Evolutionary conservation across 1,139 yeast species (phyloP).

Genomic region (Neolecta irregularis): DNA sequence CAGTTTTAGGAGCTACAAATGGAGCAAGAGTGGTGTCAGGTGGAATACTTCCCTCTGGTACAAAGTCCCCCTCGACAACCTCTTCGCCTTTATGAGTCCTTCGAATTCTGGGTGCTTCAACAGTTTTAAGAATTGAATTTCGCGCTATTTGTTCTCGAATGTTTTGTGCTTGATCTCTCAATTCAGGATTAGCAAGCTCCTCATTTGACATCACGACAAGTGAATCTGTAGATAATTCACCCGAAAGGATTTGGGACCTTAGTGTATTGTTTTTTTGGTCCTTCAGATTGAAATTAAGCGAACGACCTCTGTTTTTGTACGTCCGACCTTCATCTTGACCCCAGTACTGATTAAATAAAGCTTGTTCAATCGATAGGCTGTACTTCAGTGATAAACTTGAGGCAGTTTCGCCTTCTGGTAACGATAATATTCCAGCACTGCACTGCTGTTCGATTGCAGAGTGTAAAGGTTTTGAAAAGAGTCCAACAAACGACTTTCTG

Average conservation of each 20-base stretch:
- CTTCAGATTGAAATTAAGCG: conserved; percentile 38
- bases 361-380: conserved; percentile 30
- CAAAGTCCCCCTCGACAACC: conserved; percentile 37
- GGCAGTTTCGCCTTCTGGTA: too few species aligned
- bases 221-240: conserved; percentile 34
- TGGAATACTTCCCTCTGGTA: too few species aligned
- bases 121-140: conserved; percentile 44
- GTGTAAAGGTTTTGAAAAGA: too few species aligned
- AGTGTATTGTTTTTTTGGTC: conserved; percentile 38
- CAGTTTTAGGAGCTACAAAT: too few species aligned
- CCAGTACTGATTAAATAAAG: conserved; percentile 28
- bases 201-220: conserved; percentile 46
- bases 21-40: too few species aligned
- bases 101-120: conserved; percentile 42
- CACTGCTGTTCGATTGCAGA: too few species aligned
- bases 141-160: conserved; percentile 55
- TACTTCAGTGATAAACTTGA: too few species aligned
- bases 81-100: conserved; percentile 83
- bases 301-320: conserved; percentile 41
- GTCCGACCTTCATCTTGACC: conserved; percentile 22
- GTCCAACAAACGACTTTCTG: conserved; percentile 6
- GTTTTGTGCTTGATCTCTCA: conserved; percentile 52
- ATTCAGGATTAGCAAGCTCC: conserved; percentile 57
- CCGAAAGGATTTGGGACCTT: conserved; percentile 33
- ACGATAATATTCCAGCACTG: too few species aligned